Percentiles rank a stretch among this genome's conserved stretches.
These are phyloP conservation scores for Emergomyces pasteurianus DNA, from an alignment of 2,329 filamentous ascomycete species.

Conservation along the genomic window DNA sequence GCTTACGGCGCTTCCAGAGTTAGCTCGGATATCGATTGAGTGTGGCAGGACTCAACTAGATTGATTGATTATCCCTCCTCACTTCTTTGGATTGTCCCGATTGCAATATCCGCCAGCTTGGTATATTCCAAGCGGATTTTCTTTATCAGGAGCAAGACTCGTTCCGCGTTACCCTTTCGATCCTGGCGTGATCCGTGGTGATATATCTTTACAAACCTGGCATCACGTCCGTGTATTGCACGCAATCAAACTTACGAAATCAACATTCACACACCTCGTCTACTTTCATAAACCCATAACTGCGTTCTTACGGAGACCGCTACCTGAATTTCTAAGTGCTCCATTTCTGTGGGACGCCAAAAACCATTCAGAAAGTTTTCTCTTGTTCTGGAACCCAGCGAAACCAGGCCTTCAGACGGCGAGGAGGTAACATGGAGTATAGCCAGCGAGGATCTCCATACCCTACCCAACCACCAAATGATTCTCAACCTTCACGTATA, in stretches of 20 bases:
- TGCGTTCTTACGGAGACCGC: neutral
- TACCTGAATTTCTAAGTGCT: neutral
- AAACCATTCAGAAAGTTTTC: neutral
- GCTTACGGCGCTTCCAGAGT: neutral
- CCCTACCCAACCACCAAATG: neutral
- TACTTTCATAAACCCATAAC: neutral
- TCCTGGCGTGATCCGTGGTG: neutral
- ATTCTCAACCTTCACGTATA: slow-evolving; percentile 6
- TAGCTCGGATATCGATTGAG: neutral
- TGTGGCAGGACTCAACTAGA: neutral
- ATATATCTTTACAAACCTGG: neutral
- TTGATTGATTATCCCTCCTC: neutral
- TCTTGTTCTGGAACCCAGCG: neutral
- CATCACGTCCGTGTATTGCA: neutral
- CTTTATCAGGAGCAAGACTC: neutral
- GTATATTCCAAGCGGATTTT: neutral
- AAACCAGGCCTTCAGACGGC: neutral
- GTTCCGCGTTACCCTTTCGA: neutral
- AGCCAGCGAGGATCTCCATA: neutral
- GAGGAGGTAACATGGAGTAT: slow-evolving; percentile 1
- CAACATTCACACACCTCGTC: neutral
- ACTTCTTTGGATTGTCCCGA: neutral
- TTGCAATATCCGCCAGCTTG: neutral
- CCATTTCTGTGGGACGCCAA: neutral
- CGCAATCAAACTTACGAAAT: neutral